These are phyloP conservation scores for Hypholoma sublateritium DNA, from an alignment of 768 basidiomycete genomes.

Conservation along the genomic window DNA sequence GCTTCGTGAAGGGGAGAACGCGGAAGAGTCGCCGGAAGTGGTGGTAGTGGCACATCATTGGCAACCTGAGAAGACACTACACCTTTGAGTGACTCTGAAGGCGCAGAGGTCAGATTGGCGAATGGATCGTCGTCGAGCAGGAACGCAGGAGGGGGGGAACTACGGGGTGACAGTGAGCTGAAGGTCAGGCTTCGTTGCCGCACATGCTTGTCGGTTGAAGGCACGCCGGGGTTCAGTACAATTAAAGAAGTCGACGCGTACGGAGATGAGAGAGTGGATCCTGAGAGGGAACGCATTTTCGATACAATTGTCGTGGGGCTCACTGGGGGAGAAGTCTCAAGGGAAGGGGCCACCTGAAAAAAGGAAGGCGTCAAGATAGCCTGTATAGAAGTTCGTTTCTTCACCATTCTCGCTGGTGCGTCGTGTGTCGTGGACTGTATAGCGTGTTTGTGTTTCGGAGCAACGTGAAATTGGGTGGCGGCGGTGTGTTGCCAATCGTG, in stretches of 20 bases:
- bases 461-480: background rate
- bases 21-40: conserved; percentile 6
- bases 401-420: conserved; percentile 27
- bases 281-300: conserved; percentile 25
- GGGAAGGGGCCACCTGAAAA: conserved; percentile 29
- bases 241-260: background rate
- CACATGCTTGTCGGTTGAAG: background rate
- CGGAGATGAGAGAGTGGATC: conserved; percentile 15
- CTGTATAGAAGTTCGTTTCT: conserved; percentile 53
- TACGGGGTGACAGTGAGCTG: conserved; percentile 18
- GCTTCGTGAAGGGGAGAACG: conserved; percentile 6
- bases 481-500: conserved; percentile 3
- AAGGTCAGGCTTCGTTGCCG: conserved; percentile 17
- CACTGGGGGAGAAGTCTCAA: conserved; percentile 24
- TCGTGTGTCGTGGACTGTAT: conserved; percentile 2
- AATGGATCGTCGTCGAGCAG: conserved; percentile 77
- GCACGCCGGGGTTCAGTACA: background rate
- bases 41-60: conserved; percentile 1
- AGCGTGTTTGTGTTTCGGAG: background rate
- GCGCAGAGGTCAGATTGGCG: conserved; percentile 48
- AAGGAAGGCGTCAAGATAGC: conserved; percentile 51
- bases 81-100: conserved; percentile 12
- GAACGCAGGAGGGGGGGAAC: conserved; percentile 40
- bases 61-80: background rate
- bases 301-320: conserved; percentile 18